Percentiles rank a stretch among this genome's conserved stretches.
Conservation (phyloP, 108 stramenopile species). For the Epipyxis sp. region DNA sequence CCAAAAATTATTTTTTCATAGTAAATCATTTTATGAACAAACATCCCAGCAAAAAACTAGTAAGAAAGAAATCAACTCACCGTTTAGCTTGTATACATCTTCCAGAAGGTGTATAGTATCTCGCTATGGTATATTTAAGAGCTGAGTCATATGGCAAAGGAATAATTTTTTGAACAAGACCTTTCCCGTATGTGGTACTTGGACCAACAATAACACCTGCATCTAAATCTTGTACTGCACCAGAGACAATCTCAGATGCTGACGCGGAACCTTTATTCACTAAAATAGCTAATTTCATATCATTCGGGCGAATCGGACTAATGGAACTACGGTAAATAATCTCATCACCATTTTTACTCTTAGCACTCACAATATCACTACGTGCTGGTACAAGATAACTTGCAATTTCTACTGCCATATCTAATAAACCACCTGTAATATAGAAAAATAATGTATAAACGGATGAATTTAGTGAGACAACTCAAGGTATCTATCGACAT, state of each 20-base stretch:
- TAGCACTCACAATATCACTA: slow-evolving; percentile 69
- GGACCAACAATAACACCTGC: slow-evolving; percentile 82
- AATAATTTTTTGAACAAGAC: slow-evolving; percentile 81
- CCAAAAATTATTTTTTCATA: too few relatives aligned
- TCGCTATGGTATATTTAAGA: slow-evolving; percentile 90
- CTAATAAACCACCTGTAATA: slow-evolving; percentile 80
- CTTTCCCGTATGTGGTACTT: slow-evolving; percentile 85
- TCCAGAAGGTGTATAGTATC: slow-evolving; percentile 94
- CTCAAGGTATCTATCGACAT: too few relatives aligned
- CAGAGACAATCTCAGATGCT: slow-evolving; percentile 90
- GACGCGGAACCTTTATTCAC: slow-evolving; percentile 82
- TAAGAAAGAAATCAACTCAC: too few relatives aligned
- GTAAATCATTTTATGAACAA: too few relatives aligned
- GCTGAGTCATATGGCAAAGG: slow-evolving; percentile 61
- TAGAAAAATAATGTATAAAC: too few relatives aligned
- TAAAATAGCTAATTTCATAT: slow-evolving; percentile 77
- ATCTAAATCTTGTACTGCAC: slow-evolving; percentile 92
- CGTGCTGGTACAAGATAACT: slow-evolving; percentile 81
- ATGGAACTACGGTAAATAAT: neutral
- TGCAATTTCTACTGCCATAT: slow-evolving; percentile 83
- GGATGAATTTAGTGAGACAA: too few relatives aligned
- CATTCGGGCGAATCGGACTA: neutral
- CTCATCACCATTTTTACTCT: neutral
- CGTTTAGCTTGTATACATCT: slow-evolving; percentile 89
- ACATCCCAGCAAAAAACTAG: too few relatives aligned